Conservation (phyloP, 2,329 filamentous ascomycete species). For the Trichoderma sp. region DNA sequence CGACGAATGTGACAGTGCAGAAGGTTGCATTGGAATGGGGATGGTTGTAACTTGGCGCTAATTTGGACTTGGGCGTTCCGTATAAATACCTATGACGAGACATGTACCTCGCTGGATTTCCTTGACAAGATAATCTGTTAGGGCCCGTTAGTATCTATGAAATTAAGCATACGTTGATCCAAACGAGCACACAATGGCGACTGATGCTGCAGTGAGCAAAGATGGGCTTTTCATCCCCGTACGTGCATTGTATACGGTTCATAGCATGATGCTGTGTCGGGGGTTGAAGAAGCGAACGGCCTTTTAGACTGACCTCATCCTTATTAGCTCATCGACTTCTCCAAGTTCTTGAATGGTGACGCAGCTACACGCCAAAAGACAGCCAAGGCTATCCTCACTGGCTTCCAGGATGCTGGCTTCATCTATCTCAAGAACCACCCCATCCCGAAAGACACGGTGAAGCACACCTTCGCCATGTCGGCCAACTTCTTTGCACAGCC, state of each 20-base stretch:
- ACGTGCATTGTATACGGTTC: slow-evolving; percentile 24
- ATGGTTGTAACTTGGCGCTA: background rate
- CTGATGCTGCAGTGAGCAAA: slow-evolving; percentile 46
- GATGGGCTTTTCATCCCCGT: slow-evolving; percentile 56
- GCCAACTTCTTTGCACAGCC: slow-evolving; percentile 68
- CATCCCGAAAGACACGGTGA: slow-evolving; percentile 57
- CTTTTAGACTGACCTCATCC: background rate
- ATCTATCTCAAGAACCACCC: slow-evolving; percentile 82
- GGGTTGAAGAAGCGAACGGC: background rate
- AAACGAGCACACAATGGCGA: slow-evolving; percentile 25
- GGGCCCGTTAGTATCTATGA: background rate
- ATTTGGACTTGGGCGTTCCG: background rate
- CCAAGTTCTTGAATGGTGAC: slow-evolving; percentile 63
- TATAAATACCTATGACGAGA: background rate
- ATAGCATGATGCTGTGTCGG: background rate
- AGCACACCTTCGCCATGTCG: slow-evolving; percentile 63
- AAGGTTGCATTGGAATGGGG: background rate
- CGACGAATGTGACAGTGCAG: background rate
- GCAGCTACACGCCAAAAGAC: slow-evolving; percentile 58
- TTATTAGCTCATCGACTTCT: slow-evolving; percentile 55
- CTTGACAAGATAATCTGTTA: background rate
- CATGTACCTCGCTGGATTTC: background rate
- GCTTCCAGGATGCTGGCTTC: slow-evolving; percentile 84
- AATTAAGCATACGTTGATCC: background rate
- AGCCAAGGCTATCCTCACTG: slow-evolving; percentile 69